These are phyloP conservation scores for Chloranthus sessilifolius DNA, from an alignment of 164 flowering plant species.

Conservation along the genomic window DNA sequence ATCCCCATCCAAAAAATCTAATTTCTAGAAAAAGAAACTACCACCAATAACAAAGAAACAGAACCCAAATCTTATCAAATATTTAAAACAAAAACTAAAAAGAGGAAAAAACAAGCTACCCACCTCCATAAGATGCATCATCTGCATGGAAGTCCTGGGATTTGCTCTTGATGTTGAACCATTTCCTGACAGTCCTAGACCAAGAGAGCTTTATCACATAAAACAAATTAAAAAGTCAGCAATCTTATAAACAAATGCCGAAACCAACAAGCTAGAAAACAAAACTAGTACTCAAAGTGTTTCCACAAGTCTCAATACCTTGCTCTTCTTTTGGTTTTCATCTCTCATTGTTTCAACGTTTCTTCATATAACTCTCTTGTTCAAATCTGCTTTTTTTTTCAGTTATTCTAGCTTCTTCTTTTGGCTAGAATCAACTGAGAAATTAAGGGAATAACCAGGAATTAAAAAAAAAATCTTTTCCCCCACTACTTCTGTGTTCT, in stretches of 20 bases:
- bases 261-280: neutral
- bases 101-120: too few species aligned
- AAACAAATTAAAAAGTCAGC: constrained; percentile 12
- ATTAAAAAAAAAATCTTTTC: too few species aligned
- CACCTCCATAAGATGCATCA: constrained; percentile 50
- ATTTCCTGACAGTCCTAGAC: constrained; percentile 77
- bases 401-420: too few species aligned
- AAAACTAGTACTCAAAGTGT: too few species aligned
- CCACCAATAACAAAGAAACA: neutral
- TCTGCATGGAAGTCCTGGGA: constrained; percentile 68
- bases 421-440: too few species aligned
- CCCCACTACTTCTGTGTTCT: too few species aligned
- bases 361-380: constrained; percentile 56
- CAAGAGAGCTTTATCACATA: constrained; percentile 61
- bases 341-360: constrained; percentile 76
- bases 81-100: neutral
- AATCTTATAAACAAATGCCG: neutral
- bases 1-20: too few species aligned
- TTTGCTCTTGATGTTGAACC: constrained; percentile 85
- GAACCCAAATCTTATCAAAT: too few species aligned
- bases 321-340: constrained; percentile 84
- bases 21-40: too few species aligned
- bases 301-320: too few species aligned
- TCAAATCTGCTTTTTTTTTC: too few species aligned
- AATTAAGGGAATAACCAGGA: too few species aligned